Percentiles rank a stretch among this genome's conserved stretches.
Evolutionary conservation across 306 rosid genomes (phyloP).

Genomic region (Vigna reflexopilosa): DNA sequence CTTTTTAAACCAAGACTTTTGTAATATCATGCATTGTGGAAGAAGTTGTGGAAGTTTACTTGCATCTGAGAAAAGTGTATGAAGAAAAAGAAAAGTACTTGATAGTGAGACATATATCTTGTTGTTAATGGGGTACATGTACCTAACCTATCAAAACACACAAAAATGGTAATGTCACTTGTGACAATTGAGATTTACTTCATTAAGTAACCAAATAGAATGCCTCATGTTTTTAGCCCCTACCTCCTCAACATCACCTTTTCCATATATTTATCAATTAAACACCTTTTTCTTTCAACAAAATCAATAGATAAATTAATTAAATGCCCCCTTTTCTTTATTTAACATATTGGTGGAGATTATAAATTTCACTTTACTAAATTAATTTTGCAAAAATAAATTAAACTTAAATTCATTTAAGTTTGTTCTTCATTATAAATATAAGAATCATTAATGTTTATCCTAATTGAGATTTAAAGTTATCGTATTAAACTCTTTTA

Average conservation of each 20-base stretch:
- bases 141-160: constrained; percentile 18
- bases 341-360: no score
- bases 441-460: no score
- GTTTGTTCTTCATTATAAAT: no score
- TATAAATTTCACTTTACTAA: no score
- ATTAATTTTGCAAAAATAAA: no score
- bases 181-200: not conserved
- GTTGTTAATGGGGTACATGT: constrained; percentile 1
- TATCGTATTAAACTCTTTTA: no score
- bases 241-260: not conserved
- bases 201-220: constrained; percentile 15
- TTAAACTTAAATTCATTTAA: no score
- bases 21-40: not conserved
- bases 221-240: not conserved
- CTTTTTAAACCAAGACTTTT: constrained; percentile 5
- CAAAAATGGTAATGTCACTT: constrained; percentile 11
- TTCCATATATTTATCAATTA: not conserved
- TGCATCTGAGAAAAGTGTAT: constrained; percentile 20
- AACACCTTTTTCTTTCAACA: not conserved
- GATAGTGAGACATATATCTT: not conserved
- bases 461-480: no score
- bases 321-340: not conserved
- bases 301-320: not conserved
- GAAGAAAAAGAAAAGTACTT: constrained; percentile 1
- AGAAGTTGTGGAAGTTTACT: constrained; percentile 7